Evolutionary conservation across 345 rosid genomes (phyloP).

Genomic region (Moricandia arvensis): DNA sequence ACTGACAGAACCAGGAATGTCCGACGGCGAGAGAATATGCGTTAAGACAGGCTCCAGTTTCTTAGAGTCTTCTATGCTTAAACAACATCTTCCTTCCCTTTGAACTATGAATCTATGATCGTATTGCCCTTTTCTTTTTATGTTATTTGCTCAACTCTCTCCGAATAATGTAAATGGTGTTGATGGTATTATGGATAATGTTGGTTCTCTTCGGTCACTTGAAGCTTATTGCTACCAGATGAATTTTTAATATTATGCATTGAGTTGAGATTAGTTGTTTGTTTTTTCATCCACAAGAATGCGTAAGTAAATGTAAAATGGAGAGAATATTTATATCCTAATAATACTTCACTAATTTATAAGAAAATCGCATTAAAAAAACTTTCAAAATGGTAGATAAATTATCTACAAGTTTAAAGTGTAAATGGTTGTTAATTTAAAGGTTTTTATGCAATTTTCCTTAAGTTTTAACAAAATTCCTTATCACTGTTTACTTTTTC

Average conservation of each 20-base stretch:
- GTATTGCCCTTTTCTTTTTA: neutral
- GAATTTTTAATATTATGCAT: neutral
- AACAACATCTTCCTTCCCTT: neutral
- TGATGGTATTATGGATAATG: neutral
- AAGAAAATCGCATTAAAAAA: neutral
- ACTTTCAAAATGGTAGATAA: no score
- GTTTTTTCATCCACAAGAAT: neutral
- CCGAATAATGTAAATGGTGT: constrained; percentile 17
- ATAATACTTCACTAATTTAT: neutral
- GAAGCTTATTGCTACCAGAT: neutral
- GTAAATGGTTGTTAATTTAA: no score
- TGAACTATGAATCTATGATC: neutral
- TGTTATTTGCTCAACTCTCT: neutral
- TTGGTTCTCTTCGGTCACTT: neutral
- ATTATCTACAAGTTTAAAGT: no score
- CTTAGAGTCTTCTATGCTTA: neutral
- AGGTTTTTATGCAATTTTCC: no score
- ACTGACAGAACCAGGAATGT: constrained; percentile 77
- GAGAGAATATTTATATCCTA: neutral
- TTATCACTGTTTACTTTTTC: neutral
- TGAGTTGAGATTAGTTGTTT: neutral
- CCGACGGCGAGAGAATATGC: constrained; percentile 67
- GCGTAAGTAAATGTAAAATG: neutral
- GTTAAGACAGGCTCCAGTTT: constrained; percentile 15
- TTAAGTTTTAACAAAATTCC: no score